phyloP scores from a whole-genome alignment of 2,329 filamentous ascomycete genomes.

The Claviceps quebecensis region DNA sequence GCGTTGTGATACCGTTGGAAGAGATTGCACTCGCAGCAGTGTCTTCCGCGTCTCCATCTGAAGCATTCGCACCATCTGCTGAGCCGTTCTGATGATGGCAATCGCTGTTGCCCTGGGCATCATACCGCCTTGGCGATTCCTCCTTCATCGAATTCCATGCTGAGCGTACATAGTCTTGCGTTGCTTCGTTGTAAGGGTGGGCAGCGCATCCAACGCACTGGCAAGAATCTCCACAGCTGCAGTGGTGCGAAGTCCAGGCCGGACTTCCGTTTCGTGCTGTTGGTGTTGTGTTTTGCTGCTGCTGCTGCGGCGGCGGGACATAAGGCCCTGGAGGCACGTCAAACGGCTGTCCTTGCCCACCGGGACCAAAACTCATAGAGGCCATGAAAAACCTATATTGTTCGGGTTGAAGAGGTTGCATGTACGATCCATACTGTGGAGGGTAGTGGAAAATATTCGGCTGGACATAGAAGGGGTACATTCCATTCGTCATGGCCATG shows the following conservation, averaged over 20 bases:
- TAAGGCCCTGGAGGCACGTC: slow-evolving; percentile 10
- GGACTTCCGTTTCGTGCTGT: slow-evolving; percentile 9
- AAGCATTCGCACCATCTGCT: slow-evolving; percentile 13
- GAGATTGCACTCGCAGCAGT: slow-evolving; percentile 8
- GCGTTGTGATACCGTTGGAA: slow-evolving; percentile 9
- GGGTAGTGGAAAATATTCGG: slow-evolving; percentile 38
- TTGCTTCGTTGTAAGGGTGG: slow-evolving; percentile 54
- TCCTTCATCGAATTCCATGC: slow-evolving; percentile 29
- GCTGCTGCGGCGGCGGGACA: slow-evolving; percentile 6
- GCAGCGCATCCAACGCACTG: slow-evolving; percentile 54
- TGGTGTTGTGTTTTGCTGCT: not conserved
- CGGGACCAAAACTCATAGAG: slow-evolving; percentile 13
- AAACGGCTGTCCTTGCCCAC: slow-evolving; percentile 7
- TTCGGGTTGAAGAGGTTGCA: slow-evolving; percentile 39
- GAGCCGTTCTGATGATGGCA: slow-evolving; percentile 7
- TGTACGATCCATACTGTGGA: slow-evolving; percentile 38
- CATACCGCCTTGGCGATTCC: slow-evolving; percentile 14
- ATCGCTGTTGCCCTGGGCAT: slow-evolving; percentile 7
- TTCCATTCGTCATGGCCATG: slow-evolving; percentile 23
- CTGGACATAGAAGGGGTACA: slow-evolving; percentile 27
- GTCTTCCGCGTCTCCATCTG: slow-evolving; percentile 10
- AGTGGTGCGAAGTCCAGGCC: slow-evolving; percentile 27
- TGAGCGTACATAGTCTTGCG: slow-evolving; percentile 36
- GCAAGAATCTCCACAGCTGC: slow-evolving; percentile 51
- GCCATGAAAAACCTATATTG: slow-evolving; percentile 37